Evolutionary conservation across 345 rosid genomes (phyloP), one percentile per base, ranked within the genome.

Genomic region (Camelina sativa): DNA sequence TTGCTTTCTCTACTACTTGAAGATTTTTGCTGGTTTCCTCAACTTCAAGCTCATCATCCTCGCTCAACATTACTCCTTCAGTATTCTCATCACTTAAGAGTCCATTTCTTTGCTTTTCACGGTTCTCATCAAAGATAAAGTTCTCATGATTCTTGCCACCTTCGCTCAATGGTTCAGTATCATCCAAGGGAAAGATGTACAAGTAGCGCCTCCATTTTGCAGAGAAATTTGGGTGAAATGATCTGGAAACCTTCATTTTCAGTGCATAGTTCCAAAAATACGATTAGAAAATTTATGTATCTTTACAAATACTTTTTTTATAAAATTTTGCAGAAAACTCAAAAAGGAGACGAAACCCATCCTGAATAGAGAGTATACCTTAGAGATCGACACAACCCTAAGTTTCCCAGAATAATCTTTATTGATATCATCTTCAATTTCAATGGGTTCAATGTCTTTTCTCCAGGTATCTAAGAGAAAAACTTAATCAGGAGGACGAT

Each of bases 181-280:
- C 80, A 73, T 77, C 84, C 46, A 95, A 72, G 54, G 99, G 99
- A 82, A 92, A 90, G 17, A 89, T 84, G 79, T 95, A 95, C 48
- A 90, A 82, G 81, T 95, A 95, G 41, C 86, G 91, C 81, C 97
- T 92, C 98, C 99, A 92, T 77, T 88, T 92, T 61, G 99, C 99
- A 71, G 96, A 87, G 75, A 95, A 92, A 80, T 95, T 95, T 25
- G 99, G 98, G 79, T 95, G 97, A 79, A 95, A 92, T 59, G 68
- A 80, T 61, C 97, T 92, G 17, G 96, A 86, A 65, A 92, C 96
- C 97, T 91, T 65, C 67, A 81, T 41, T 47, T 67, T 69, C 38
- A 78, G 56, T 28, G 54, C 50, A 38, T 28, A 52, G 37, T 34
- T 48, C 16, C 17, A 0, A 13, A 48, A 57, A 15, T 13, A 16